phyloP scores from a whole-genome alignment of 371 early-diverging fungal genomes.

The Dinochytrium kinnereticum region DNA sequence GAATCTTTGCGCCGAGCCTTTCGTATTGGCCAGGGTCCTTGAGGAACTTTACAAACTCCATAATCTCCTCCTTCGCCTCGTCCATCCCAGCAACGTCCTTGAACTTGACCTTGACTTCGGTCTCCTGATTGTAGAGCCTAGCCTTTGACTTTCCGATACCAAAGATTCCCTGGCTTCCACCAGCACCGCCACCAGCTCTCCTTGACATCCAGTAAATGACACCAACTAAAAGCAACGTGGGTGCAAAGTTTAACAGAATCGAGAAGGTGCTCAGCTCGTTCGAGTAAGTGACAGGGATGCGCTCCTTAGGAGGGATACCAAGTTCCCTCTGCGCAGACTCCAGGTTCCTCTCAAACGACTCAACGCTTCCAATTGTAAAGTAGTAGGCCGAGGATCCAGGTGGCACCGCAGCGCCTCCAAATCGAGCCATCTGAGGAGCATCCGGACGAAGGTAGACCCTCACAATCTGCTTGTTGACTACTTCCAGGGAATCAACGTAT shows the following conservation, averaged over 20 bases:
- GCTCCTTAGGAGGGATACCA: conserved; percentile 84
- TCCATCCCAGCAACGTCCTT: conserved; percentile 99
- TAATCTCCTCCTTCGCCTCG: conserved; percentile 99
- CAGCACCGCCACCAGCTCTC: conserved; percentile 70
- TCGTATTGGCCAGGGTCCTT: conserved; percentile 98
- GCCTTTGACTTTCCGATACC: conserved; percentile 96
- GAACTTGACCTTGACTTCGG: conserved; percentile 93
- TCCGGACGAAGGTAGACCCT: conserved; percentile 79
- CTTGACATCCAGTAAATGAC: conserved; percentile 85
- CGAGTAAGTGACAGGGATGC: conserved; percentile 88
- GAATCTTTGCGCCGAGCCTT: conserved; percentile 98
- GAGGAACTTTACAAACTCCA: conserved; percentile 99
- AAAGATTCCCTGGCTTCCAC: conserved; percentile 83
- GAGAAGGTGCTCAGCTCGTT: conserved; percentile 74
- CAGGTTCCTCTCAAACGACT: conserved; percentile 89
- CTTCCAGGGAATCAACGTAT: conserved; percentile 81
- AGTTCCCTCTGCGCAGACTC: conserved; percentile 91
- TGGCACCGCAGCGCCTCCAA: conserved; percentile 2
- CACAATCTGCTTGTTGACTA: conserved; percentile 84
- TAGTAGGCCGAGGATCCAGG: conserved; percentile 44
- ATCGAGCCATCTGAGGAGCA: conserved; percentile 51
- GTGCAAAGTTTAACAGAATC: conserved; percentile 86
- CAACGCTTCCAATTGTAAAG: conserved; percentile 95
- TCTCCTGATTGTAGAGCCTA: conserved; percentile 95
- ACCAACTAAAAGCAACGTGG: conserved; percentile 90